phyloP scores from a whole-genome alignment of 2,329 filamentous ascomycete genomes.

The Hypoxylon sp. region DNA sequence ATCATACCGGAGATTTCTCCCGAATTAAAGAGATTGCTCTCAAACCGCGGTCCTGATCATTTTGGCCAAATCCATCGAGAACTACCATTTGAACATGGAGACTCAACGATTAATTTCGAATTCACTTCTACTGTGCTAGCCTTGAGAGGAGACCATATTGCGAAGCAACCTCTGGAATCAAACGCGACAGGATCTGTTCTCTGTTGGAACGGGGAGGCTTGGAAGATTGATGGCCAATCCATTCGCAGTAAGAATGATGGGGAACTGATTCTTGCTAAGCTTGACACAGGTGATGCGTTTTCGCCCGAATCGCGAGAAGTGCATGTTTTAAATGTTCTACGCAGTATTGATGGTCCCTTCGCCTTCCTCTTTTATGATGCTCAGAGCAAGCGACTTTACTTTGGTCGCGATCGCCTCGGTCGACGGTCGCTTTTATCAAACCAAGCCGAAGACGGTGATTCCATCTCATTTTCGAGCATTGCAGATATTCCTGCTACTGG shows the following conservation, averaged over 20 bases:
- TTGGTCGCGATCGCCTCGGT: conserved; percentile 86
- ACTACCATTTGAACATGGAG: conserved; percentile 35
- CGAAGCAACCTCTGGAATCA: conserved; percentile 76
- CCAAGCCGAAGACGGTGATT: conserved; percentile 49
- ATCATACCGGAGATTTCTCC: conserved; percentile 45
- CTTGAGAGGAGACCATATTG: conserved; percentile 77
- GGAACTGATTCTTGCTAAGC: conserved; percentile 67
- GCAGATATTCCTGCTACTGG: conserved; percentile 59
- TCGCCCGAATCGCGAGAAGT: conserved; percentile 40
- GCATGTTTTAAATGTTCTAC: conserved; percentile 61
- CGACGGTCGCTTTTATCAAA: conserved; percentile 79
- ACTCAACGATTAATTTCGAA: conserved; percentile 48
- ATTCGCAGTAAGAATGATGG: conserved; percentile 80
- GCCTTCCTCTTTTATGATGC: conserved; percentile 86
- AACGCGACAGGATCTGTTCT: conserved; percentile 68
- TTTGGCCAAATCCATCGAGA: conserved; percentile 53
- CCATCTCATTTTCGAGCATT: conserved; percentile 75
- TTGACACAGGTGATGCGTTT: conserved; percentile 41
- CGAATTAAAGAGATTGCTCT: conserved; percentile 56
- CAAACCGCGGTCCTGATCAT: conserved; percentile 68
- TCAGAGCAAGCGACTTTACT: conserved; percentile 70
- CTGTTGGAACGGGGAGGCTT: conserved; percentile 98
- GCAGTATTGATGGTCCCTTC: conserved; percentile 80
- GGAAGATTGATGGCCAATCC: conserved; percentile 69
- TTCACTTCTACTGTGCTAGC: conserved; percentile 90